Percentiles rank a stretch among this genome's conserved stretches.
These are phyloP conservation scores for Colletotrichum sidae DNA, from an alignment of 2,329 filamentous ascomycete genomes.

Conservation along the genomic window DNA sequence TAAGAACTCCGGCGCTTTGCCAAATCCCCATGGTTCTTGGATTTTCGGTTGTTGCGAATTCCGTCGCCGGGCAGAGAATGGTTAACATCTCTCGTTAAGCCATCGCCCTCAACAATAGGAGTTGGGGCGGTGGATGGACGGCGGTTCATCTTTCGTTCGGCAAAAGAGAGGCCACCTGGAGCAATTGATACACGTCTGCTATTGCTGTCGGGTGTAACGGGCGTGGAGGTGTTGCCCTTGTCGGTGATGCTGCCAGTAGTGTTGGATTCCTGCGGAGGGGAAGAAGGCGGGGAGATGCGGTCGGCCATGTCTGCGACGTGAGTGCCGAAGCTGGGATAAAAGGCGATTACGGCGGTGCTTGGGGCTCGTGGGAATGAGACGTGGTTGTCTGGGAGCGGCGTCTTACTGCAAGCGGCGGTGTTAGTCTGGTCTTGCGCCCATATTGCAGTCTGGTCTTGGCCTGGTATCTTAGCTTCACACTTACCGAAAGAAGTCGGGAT, in stretches of 20 bases:
- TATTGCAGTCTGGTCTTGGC: neutral
- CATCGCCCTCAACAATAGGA: constrained; percentile 49
- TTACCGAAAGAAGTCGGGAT: constrained; percentile 9
- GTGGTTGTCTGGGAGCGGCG: constrained; percentile 22
- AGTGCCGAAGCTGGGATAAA: constrained; percentile 31
- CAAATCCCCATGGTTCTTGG: constrained; percentile 47
- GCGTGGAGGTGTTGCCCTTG: constrained; percentile 14
- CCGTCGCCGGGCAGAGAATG: constrained; percentile 54
- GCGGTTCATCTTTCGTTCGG: constrained; percentile 46
- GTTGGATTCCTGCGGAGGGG: constrained; percentile 18
- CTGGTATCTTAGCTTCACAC: constrained; percentile 19
- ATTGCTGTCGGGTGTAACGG: constrained; percentile 28
- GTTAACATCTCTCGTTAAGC: constrained; percentile 52
- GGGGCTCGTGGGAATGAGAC: constrained; percentile 22
- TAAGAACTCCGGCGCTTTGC: constrained; percentile 55
- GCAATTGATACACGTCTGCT: constrained; percentile 27
- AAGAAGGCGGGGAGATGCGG: constrained; percentile 31
- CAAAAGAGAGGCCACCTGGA: constrained; percentile 41
- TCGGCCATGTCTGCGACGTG: constrained; percentile 27
- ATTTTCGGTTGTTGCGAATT: constrained; percentile 43
- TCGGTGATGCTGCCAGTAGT: constrained; percentile 17
- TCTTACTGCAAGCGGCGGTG: constrained; percentile 31
- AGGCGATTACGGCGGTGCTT: constrained; percentile 21
- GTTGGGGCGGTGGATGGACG: constrained; percentile 40
- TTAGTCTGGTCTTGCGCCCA: constrained; percentile 25